phyloP scores from a whole-genome alignment of 2,329 filamentous ascomycete species.

The Aspergillus brunneoviolaceus region DNA sequence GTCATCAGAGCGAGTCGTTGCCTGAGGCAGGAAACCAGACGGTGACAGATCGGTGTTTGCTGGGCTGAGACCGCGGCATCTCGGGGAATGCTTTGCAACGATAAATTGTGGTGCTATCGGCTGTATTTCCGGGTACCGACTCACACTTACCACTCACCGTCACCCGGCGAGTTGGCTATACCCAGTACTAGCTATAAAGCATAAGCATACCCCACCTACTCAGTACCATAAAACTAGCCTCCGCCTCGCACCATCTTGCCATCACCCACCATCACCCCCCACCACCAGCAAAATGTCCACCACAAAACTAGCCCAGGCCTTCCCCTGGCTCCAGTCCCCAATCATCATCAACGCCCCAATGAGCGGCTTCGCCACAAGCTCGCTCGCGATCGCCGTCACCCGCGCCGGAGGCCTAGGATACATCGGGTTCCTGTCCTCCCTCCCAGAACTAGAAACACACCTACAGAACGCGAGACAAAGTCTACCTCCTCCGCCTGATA shows the following conservation, averaged over 20 bases:
- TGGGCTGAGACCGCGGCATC: too few relatives aligned
- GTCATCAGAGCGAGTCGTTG: too few relatives aligned
- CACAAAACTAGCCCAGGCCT: not conserved
- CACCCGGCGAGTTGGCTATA: too few relatives aligned
- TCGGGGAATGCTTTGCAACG: too few relatives aligned
- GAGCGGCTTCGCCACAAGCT: slow-evolving; percentile 16
- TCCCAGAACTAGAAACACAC: slow-evolving; percentile 2
- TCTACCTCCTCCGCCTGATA: not conserved
- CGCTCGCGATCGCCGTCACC: slow-evolving; percentile 15
- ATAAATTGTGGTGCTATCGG: too few relatives aligned
- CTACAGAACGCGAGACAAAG: not conserved
- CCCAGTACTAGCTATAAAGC: too few relatives aligned
- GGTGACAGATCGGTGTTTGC: too few relatives aligned
- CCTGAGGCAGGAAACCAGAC: too few relatives aligned
- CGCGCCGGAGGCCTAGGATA: slow-evolving; percentile 17
- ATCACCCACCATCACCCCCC: not conserved
- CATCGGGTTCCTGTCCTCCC: slow-evolving; percentile 15
- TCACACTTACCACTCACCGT: too few relatives aligned
- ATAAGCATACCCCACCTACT: too few relatives aligned
- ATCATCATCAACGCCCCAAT: slow-evolving; percentile 19
- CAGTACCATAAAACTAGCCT: too few relatives aligned
- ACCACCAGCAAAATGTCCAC: not conserved
- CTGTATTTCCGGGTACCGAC: too few relatives aligned
- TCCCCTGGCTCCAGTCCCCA: slow-evolving; percentile 18
- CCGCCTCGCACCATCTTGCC: not conserved